A percentile compares a stretch with the other conserved stretches of the same genome.
These are phyloP conservation scores for Colletotrichum melonis DNA, from an alignment of 2,329 filamentous ascomycete species.

Conservation along the genomic window DNA sequence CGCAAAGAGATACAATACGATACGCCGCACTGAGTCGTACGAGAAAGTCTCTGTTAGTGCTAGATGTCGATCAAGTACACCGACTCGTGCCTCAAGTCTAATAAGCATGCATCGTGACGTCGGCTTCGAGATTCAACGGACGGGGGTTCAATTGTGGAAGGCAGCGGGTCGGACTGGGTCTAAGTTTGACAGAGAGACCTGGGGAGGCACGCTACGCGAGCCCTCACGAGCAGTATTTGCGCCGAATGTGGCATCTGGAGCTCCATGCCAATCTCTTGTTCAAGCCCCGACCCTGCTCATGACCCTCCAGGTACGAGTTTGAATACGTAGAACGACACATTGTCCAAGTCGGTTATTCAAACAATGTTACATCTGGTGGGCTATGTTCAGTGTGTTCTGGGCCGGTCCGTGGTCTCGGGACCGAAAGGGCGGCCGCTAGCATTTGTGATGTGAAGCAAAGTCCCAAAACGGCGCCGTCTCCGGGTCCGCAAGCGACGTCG, in stretches of 20 bases:
- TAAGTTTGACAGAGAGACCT: neutral
- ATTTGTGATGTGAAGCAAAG: neutral
- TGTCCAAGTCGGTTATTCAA: neutral
- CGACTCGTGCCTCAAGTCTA: neutral
- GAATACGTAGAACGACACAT: neutral
- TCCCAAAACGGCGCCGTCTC: conserved; percentile 25
- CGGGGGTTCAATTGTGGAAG: neutral
- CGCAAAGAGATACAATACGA: neutral
- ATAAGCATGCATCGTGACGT: neutral
- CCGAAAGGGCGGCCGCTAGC: conserved; percentile 15
- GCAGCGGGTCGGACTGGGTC: neutral
- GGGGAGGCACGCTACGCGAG: neutral
- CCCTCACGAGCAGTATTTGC: neutral
- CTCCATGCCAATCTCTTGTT: neutral
- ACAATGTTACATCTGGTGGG: neutral
- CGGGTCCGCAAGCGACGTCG: conserved; percentile 10
- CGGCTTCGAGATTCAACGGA: neutral
- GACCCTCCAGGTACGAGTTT: neutral
- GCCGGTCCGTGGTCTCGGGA: conserved; percentile 27
- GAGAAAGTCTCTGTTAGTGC: neutral
- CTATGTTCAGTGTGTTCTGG: neutral
- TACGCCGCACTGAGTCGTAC: neutral
- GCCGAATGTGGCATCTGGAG: neutral
- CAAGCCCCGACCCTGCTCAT: conserved; percentile 1
- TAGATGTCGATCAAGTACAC: neutral